phyloP scores from a whole-genome alignment of 1,139 yeast species.

The Kurtzmaniella quercitrusa region DNA sequence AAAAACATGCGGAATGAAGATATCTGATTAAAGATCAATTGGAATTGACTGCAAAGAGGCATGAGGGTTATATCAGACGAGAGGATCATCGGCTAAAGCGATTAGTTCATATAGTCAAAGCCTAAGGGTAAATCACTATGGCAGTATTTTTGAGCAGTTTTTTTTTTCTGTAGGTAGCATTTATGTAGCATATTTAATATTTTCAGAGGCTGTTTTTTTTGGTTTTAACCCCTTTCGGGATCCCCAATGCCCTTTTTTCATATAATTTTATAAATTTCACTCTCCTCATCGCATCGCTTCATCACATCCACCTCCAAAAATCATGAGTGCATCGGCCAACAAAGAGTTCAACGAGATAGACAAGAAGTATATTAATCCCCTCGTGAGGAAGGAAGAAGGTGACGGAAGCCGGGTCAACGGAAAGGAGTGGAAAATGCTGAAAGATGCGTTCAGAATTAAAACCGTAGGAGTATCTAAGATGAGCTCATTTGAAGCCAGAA shows the following conservation, averaged over 20 bases:
- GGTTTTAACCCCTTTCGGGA: no score
- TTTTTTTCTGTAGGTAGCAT: no score
- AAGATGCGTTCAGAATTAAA: constrained; percentile 46
- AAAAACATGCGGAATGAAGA: no score
- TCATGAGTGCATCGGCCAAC: constrained; percentile 25
- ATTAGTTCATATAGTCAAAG: no score
- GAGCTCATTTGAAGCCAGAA: constrained; percentile 24
- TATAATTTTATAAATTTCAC: background rate
- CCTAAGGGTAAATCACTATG: no score
- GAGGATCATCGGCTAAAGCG: no score
- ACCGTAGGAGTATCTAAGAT: constrained; percentile 23
- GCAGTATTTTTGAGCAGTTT: no score
- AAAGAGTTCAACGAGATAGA: constrained; percentile 24
- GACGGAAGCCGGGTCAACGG: constrained; percentile 50
- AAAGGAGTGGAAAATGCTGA: constrained; percentile 54
- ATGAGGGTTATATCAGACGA: no score
- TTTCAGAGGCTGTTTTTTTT: no score
- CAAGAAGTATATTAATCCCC: constrained; percentile 25
- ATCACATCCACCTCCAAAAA: background rate
- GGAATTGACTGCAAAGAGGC: no score
- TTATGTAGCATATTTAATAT: no score
- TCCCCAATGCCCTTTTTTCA: background rate
- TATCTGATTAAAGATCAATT: no score
- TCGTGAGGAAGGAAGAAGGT: constrained; percentile 23
- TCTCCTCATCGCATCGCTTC: constrained; percentile 3